phyloP scores from a whole-genome alignment of 345 rosid genomes.

The Carallia pectinifolia region DNA sequence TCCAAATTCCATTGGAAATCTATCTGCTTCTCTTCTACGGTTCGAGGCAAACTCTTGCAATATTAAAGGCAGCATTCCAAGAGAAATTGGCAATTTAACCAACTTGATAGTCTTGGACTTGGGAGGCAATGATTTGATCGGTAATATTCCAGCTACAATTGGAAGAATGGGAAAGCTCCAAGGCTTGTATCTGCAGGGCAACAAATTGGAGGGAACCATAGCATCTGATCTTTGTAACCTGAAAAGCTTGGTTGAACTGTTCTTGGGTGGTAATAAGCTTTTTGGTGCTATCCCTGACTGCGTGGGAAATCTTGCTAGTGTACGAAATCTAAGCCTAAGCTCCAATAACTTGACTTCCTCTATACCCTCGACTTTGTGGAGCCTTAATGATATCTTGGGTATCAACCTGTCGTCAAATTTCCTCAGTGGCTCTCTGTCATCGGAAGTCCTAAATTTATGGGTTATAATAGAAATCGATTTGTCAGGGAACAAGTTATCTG shows the following conservation, averaged over 20 bases:
- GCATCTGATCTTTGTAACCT: neutral
- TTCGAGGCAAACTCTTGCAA: neutral
- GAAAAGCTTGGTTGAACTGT: neutral
- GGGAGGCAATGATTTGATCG: neutral
- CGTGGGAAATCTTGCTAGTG: neutral
- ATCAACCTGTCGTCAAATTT: neutral
- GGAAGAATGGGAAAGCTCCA: neutral
- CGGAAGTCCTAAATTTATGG: neutral
- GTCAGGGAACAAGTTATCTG: neutral
- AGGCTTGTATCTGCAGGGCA: neutral
- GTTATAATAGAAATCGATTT: neutral
- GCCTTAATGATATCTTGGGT: neutral
- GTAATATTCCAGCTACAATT: neutral
- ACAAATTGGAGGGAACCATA: neutral
- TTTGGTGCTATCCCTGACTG: conserved; percentile 3
- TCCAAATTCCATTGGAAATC: conserved; percentile 1
- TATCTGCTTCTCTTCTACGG: conserved; percentile 2
- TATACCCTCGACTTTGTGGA: neutral
- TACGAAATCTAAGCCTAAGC: neutral
- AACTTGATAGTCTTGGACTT: neutral
- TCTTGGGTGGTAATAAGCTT: neutral
- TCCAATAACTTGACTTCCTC: neutral
- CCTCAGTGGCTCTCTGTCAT: neutral
- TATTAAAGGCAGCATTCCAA: conserved; percentile 7
- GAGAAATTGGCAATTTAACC: conserved; percentile 3